Evolutionary conservation across 306 rosid genomes (phyloP).

Genomic region (Pachyrhizus erosus): DNA sequence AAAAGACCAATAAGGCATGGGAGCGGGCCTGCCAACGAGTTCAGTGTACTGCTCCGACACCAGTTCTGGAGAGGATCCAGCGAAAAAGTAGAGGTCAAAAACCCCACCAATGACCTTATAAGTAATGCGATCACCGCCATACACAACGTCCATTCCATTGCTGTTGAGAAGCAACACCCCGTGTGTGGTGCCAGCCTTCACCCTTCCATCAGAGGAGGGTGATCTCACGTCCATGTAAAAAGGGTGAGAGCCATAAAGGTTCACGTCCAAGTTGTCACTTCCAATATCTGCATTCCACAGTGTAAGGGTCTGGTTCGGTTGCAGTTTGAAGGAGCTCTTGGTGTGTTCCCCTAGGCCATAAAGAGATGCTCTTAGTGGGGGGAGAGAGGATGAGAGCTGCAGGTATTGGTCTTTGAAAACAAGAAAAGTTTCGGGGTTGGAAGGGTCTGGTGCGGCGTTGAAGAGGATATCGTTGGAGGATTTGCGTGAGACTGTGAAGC

Average conservation of each 20-base stretch:
- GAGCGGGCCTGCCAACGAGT: constrained; percentile 82
- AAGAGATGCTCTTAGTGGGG: constrained; percentile 54
- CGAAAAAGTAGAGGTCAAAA: constrained; percentile 71
- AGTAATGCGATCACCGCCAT: constrained; percentile 67
- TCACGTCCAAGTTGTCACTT: constrained; percentile 54
- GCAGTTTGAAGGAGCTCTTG: constrained; percentile 65
- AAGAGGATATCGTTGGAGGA: constrained; percentile 70
- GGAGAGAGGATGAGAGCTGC: constrained; percentile 75
- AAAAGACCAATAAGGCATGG: constrained; percentile 91
- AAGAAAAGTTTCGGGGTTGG: constrained; percentile 53
- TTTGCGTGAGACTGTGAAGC: constrained; percentile 68
- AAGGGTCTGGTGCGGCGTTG: constrained; percentile 51
- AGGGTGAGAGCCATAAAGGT: constrained; percentile 90
- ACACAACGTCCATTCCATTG: constrained; percentile 81
- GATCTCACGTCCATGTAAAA: constrained; percentile 80
- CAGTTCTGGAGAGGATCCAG: constrained; percentile 72
- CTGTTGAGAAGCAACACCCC: constrained; percentile 80
- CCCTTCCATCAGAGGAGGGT: constrained; percentile 50
- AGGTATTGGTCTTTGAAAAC: constrained; percentile 80
- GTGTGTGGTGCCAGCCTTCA: constrained; percentile 62
- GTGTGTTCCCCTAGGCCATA: constrained; percentile 88
- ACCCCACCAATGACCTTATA: constrained; percentile 83
- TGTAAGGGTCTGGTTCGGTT: constrained; percentile 57
- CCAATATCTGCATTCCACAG: constrained; percentile 67
- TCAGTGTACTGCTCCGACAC: constrained; percentile 82